Conservation (phyloP, 2,329 filamentous ascomycete genomes). For the Venturia effusa region DNA sequence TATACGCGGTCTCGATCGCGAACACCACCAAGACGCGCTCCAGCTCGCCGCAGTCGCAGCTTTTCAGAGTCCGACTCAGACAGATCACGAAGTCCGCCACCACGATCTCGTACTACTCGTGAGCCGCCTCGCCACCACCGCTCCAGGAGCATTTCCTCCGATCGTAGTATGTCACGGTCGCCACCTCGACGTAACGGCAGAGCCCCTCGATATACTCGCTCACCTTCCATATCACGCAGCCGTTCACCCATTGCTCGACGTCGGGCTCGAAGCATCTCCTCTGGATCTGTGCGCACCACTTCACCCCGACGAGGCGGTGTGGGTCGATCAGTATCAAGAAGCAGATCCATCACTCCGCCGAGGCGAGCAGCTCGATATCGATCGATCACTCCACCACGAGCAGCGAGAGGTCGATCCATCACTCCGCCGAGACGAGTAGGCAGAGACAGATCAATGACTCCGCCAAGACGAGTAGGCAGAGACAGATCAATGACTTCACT, state of each 20-base stretch:
- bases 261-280: slow-evolving; percentile 8
- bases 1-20: slow-evolving; percentile 18
- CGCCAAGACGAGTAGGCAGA: slow-evolving; percentile 8
- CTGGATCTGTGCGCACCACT: not conserved
- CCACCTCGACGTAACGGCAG: slow-evolving; percentile 17
- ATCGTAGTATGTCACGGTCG: slow-evolving; percentile 15
- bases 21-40: slow-evolving; percentile 13
- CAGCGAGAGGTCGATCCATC: slow-evolving; percentile 11
- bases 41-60: not conserved
- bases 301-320: slow-evolving; percentile 1
- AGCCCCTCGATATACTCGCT: slow-evolving; percentile 12
- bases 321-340: slow-evolving; percentile 4
- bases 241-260: slow-evolving; percentile 2
- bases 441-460: not conserved
- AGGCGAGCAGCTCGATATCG: slow-evolving; percentile 9
- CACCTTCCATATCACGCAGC: slow-evolving; percentile 13
- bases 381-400: not conserved
- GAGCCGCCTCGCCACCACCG: slow-evolving; percentile 11
- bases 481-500: not conserved
- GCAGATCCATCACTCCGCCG: slow-evolving; percentile 13
- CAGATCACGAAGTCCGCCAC: slow-evolving; percentile 11
- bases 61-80: slow-evolving; percentile 5
- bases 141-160: slow-evolving; percentile 5
- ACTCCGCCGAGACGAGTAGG: slow-evolving; percentile 13
- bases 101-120: slow-evolving; percentile 11